A percentile compares a stretch with the other conserved stretches of the same genome.
phyloP scores from a whole-genome alignment of 2,329 filamentous ascomycete genomes.

The Talaromyces sp. region DNA sequence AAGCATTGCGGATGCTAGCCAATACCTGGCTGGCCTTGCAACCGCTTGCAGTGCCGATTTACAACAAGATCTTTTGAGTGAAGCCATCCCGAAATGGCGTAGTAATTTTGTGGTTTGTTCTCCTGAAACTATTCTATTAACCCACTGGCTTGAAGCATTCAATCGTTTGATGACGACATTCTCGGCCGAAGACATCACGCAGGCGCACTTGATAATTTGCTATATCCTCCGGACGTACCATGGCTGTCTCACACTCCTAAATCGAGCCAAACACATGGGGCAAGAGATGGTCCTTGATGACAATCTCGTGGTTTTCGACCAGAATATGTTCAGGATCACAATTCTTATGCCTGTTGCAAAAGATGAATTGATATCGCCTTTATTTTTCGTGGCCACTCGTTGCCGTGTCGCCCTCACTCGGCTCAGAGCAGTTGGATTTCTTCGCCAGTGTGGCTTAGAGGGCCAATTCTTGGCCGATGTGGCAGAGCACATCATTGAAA shows the following conservation, averaged over 20 bases:
- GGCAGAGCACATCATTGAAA: conserved; percentile 1
- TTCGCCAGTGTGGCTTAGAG: conserved; percentile 1
- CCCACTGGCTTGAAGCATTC: conserved; percentile 4
- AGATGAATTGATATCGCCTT: neutral
- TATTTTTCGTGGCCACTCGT: conserved; percentile 8
- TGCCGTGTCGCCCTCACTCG: conserved; percentile 3
- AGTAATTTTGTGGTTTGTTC: conserved; percentile 1
- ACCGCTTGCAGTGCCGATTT: neutral
- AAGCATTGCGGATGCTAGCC: neutral
- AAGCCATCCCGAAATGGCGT: neutral
- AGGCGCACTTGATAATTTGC: neutral
- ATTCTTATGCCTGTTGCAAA: conserved; percentile 2
- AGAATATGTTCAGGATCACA: neutral
- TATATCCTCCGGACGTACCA: conserved; percentile 6
- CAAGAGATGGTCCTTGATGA: conserved; percentile 3
- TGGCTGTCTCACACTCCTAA: conserved; percentile 2
- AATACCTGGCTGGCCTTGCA: neutral
- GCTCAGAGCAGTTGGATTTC: neutral
- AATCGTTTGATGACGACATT: conserved; percentile 2
- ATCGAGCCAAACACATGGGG: conserved; percentile 3
- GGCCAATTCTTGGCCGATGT: conserved; percentile 1
- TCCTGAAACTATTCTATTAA: neutral
- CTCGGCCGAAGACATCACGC: neutral
- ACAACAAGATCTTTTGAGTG: no score
- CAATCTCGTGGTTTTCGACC: conserved; percentile 3